Base-by-base conservation (phyloP, 352 stramenopile genomes). In the Phytophthora europaea region DNA sequence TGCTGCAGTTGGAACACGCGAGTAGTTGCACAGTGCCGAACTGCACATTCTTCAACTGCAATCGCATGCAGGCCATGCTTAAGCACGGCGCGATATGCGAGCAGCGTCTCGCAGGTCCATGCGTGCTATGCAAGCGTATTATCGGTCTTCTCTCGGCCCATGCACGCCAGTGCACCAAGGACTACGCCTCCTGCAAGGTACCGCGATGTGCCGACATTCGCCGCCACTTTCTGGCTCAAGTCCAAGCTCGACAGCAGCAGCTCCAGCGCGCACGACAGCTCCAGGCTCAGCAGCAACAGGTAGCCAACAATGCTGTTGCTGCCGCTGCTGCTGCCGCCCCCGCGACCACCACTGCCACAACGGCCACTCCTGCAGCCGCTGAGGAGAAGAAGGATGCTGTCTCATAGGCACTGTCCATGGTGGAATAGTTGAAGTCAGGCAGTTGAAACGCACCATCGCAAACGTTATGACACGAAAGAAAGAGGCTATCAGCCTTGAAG, bases 11-110 rank as follows among this genome's bases (percentile, higher is more conserved):
- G 26, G 90, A 96, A 58, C 90, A 96, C 70, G 88, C 90, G 15
- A 96, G 90, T 69, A 84, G 79, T 43, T 96, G 90, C 62, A 84
- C 83, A 7, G 59, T 87, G 4, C 64, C 80, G 0, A 89, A 94
- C 36, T 97, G 89, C 63, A 83, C 87, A 13, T 95, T 94, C 53
- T 92, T 92, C 72, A 95, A 96, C 58, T 97, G 89, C 77, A 88
- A 93, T 34, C 86, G 89, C 26, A 96, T 95, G 88, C 87, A 91
- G 26, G 83, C 90, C 23, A 97, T 97, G 88, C 85, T 97, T 60
- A 94, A 97, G 76, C 91, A 97, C 67, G 91, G 90, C n/a, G 81
- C 82, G 3, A 87, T 87, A 61, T 97, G 91, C 52, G 87, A 96
- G 67, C 86, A 94, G 74, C 86, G 90, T n/a, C 78, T 94, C 22